Evolutionary conservation across 139 green algal genomes (phyloP).

Genomic region (Marvania coccoides): DNA sequence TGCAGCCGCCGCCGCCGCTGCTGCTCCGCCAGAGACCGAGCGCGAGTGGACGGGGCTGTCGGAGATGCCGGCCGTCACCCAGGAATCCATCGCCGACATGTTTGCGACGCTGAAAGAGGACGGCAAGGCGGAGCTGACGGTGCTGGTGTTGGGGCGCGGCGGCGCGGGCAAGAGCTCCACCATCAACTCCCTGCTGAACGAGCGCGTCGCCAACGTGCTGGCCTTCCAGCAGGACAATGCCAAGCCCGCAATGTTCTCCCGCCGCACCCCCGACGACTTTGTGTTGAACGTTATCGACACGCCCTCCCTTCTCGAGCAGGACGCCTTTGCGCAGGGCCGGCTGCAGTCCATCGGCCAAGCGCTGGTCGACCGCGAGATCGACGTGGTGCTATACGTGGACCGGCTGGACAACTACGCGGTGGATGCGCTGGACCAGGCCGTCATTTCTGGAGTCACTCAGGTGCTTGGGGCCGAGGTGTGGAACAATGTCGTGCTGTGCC

Average conservation of each 20-base stretch:
- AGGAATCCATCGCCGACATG: conserved; percentile 26
- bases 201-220: conserved; percentile 33
- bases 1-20: neutral
- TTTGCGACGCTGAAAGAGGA: conserved; percentile 26
- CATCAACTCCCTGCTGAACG: conserved; percentile 57
- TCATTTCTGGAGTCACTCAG: conserved; percentile 33
- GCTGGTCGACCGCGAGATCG: conserved; percentile 23
- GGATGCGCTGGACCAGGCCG: conserved; percentile 30
- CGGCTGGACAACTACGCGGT: conserved; percentile 63
- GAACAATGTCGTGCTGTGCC: conserved; percentile 43
- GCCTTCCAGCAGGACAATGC: conserved; percentile 45
- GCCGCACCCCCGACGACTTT: conserved; percentile 36
- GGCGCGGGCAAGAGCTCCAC: conserved; percentile 66
- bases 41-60: conserved; percentile 13
- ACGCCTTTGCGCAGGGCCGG: conserved; percentile 33
- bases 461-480: conserved; percentile 50
- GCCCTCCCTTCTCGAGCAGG: conserved; percentile 58
- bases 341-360: conserved; percentile 20
- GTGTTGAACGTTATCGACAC: conserved; percentile 65
- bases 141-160: conserved; percentile 62
- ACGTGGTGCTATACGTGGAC: conserved; percentile 68
- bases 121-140: conserved; percentile 39
- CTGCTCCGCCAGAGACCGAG: conserved; percentile 12
- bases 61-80: conserved; percentile 41
- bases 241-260: conserved; percentile 25